Evolutionary conservation across 306 rosid species (phyloP).

Genomic region (Pueraria montana): DNA sequence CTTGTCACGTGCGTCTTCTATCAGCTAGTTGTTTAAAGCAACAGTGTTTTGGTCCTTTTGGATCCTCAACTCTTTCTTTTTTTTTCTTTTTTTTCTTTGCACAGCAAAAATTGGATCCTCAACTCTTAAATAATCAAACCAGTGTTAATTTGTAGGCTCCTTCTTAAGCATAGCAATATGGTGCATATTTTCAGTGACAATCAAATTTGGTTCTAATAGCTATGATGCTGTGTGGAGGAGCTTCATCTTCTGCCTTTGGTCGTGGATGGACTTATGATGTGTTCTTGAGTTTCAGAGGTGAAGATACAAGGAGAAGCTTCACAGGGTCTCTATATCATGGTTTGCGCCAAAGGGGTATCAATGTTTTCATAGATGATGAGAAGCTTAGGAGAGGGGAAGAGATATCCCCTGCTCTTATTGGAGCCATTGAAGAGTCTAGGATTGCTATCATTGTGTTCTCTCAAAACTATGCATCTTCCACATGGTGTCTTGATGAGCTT

Average conservation of each 20-base stretch:
- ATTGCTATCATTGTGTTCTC: conserved; percentile 59
- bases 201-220: not conserved
- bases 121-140: not conserved
- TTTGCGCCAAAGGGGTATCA: conserved; percentile 50
- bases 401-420: conserved; percentile 52
- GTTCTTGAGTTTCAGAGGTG: conserved; percentile 56
- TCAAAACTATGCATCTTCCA: conserved; percentile 53
- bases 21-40: not conserved
- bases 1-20: not conserved
- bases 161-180: not conserved
- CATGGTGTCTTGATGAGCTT: conserved; percentile 61
- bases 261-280: conserved; percentile 54
- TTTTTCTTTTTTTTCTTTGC: no score
- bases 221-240: not conserved
- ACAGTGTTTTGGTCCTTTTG: not conserved
- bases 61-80: not conserved
- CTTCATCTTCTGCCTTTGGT: not conserved
- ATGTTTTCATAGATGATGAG: conserved; percentile 45
- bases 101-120: no score
- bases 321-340: conserved; percentile 53
- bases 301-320: conserved; percentile 54
- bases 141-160: not conserved
- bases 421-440: conserved; percentile 59
- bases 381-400: conserved; percentile 45
- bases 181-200: not conserved